These are phyloP conservation scores for Castanospermum australe DNA, from an alignment of 306 rosid genomes.

Conservation along the genomic window DNA sequence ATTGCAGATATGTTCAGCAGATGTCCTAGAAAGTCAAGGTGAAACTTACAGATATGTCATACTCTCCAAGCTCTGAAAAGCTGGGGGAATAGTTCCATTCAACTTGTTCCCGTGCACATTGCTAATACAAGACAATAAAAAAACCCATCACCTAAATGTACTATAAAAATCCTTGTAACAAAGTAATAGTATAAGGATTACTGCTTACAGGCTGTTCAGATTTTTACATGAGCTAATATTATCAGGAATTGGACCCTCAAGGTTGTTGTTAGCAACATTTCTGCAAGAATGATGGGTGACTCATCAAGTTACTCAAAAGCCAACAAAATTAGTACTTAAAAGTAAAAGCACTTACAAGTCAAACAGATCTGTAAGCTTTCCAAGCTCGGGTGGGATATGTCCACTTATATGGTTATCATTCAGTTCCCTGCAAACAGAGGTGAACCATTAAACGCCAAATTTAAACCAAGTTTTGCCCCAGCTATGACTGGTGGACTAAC, in stretches of 20 bases:
- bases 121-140: conserved; percentile 4
- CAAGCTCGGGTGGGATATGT: conserved; percentile 79
- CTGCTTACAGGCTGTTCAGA: conserved; percentile 79
- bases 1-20: not conserved
- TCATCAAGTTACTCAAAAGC: not conserved
- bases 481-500: not conserved
- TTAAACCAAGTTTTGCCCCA: not conserved
- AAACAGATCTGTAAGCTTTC: conserved; percentile 73
- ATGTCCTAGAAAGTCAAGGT: not conserved
- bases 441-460: not conserved
- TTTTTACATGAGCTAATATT: conserved; percentile 74
- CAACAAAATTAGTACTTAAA: not conserved
- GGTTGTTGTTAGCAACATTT: conserved; percentile 74
- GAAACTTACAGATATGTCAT: conserved; percentile 89
- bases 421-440: conserved; percentile 53
- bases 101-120: conserved; percentile 85
- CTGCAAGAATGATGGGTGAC: conserved; percentile 35
- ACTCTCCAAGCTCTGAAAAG: conserved; percentile 87
- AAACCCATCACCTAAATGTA: not conserved
- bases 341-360: conserved; percentile 59
- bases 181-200: not conserved
- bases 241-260: conserved; percentile 72
- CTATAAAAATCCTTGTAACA: not conserved
- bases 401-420: conserved; percentile 74
- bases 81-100: conserved; percentile 73